A percentile compares a stretch with the other conserved stretches of the same genome.
These are phyloP conservation scores for Alternaria sp. DNA, from an alignment of 2,329 filamentous ascomycete genomes.

Conservation along the genomic window DNA sequence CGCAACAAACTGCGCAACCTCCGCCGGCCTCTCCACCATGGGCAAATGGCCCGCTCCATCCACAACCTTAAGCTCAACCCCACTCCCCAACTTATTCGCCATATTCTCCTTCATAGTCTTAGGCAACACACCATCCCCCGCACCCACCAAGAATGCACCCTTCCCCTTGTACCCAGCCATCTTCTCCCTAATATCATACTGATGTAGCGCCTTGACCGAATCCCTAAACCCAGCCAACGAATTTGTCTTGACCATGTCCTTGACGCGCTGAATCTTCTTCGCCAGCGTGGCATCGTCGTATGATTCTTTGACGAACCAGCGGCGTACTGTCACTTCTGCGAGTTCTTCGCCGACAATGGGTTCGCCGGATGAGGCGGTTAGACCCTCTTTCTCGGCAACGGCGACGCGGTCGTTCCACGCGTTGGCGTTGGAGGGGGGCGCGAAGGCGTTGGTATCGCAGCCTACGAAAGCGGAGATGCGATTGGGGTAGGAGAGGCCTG, in stretches of 20 bases:
- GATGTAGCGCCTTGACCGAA: constrained; percentile 72
- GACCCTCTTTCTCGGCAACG: constrained; percentile 65
- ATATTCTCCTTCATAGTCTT: constrained; percentile 80
- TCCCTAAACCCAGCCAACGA: constrained; percentile 72
- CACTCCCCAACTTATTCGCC: constrained; percentile 52
- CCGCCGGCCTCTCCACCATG: constrained; percentile 77
- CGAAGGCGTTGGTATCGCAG: constrained; percentile 79
- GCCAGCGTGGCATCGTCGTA: constrained; percentile 62
- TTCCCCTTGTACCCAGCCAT: constrained; percentile 64
- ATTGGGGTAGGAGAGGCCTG: constrained; percentile 69
- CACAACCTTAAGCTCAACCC: constrained; percentile 69
- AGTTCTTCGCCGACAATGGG: constrained; percentile 67
- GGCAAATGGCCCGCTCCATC: constrained; percentile 79
- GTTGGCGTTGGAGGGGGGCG: constrained; percentile 74
- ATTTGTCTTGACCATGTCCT: constrained; percentile 73
- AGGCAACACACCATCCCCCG: constrained; percentile 75
- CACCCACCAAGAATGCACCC: constrained; percentile 74
- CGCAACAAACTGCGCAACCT: constrained; percentile 69
- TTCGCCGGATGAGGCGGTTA: constrained; percentile 49
- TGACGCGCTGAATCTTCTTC: constrained; percentile 64
- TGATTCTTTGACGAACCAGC: constrained; percentile 73
- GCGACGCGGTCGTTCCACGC: constrained; percentile 81
- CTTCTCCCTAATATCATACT: constrained; percentile 69
- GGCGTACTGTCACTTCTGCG: constrained; percentile 71
- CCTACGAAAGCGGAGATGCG: constrained; percentile 69